Evolutionary conservation across 148 eudicot genomes (phyloP).

Genomic region (Cornus suecica): DNA sequence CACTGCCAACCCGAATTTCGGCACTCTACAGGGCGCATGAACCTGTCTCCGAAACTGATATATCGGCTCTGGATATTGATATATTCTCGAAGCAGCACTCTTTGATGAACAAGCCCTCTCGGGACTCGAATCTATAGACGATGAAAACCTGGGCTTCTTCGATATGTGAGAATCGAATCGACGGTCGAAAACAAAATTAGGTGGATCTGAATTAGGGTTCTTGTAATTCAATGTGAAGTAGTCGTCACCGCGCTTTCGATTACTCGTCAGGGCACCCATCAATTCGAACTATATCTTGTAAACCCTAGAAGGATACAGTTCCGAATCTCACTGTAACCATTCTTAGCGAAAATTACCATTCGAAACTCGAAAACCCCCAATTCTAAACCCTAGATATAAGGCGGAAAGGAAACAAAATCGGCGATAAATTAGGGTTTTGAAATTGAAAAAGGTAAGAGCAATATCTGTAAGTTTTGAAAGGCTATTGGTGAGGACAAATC

Average conservation of each 20-base stretch:
- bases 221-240: constrained; percentile 20
- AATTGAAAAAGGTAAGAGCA: neutral
- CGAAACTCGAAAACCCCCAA: neutral
- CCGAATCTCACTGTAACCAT: neutral
- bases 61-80: constrained; percentile 50
- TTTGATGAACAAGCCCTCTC: constrained; percentile 13
- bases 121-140: neutral
- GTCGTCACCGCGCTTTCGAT: constrained; percentile 57
- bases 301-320: neutral
- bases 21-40: constrained; percentile 60
- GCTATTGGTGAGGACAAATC: neutral
- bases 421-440: neutral
- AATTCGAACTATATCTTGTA: neutral
- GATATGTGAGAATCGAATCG: constrained; percentile 34
- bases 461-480: neutral
- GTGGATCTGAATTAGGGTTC: constrained; percentile 21
- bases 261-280: constrained; percentile 62
- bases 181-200: constrained; percentile 19
- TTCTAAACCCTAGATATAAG: neutral
- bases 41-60: constrained; percentile 40
- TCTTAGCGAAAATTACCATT: neutral
- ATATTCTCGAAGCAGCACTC: constrained; percentile 34
- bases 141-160: constrained; percentile 51
- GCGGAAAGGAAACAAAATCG: no score
- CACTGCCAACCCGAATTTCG: constrained; percentile 22